phyloP scores from a whole-genome alignment of 2,329 filamentous ascomycete species.

The Volutella citrinella region DNA sequence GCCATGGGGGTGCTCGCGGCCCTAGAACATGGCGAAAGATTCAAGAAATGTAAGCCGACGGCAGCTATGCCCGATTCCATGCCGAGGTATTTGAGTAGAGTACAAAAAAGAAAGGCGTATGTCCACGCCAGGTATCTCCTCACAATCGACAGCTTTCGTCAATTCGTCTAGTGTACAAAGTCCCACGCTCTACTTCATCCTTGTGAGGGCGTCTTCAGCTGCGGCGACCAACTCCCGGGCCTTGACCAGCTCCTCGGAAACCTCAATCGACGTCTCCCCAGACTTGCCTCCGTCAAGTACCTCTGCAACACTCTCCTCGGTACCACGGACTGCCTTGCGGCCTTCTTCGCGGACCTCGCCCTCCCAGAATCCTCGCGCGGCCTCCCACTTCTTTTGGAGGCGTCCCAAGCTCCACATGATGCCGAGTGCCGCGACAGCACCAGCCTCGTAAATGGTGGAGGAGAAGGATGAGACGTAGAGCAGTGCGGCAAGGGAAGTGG shows the following conservation, averaged over 20 bases:
- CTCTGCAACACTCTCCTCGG: conserved; percentile 50
- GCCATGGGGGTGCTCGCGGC: background rate
- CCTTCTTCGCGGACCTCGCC: conserved; percentile 66
- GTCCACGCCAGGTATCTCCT: conserved; percentile 27
- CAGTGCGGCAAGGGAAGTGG: conserved; percentile 51
- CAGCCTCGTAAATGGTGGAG: conserved; percentile 56
- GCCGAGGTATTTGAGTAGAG: conserved; percentile 25
- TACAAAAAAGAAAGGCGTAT: conserved; percentile 24
- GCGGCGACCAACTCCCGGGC: conserved; percentile 45
- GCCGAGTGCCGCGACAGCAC: conserved; percentile 59
- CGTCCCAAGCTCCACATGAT: conserved; percentile 56
- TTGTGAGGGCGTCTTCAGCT: conserved; percentile 47
- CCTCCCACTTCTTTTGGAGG: conserved; percentile 63
- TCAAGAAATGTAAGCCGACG: no score
- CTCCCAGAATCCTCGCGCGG: conserved; percentile 59
- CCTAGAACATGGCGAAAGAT: background rate
- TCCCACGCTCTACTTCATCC: conserved; percentile 39
- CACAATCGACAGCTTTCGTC: conserved; percentile 18
- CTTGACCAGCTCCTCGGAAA: conserved; percentile 33
- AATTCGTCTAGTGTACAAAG: conserved; percentile 15
- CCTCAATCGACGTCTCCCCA: conserved; percentile 20
- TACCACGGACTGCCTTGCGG: conserved; percentile 57
- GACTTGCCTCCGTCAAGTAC: conserved; percentile 37
- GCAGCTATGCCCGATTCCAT: no score
- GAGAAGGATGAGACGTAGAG: conserved; percentile 55